Evolutionary conservation across 2,329 filamentous ascomycete genomes (phyloP), one percentile per base, ranked within the genome.

Genomic region (Epichloe scottii): DNA sequence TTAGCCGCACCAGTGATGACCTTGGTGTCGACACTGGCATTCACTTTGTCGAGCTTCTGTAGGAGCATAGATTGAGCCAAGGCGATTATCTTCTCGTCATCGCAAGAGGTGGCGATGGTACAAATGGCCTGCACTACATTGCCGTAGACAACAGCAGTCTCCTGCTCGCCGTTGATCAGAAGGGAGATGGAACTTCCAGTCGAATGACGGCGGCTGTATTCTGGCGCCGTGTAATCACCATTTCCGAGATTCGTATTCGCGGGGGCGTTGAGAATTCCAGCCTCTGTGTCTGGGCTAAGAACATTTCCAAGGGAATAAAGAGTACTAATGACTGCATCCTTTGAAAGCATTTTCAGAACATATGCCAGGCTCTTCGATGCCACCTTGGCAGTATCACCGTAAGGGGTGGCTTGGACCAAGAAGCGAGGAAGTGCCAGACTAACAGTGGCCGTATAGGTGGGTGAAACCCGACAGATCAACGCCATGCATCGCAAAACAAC

Each of bases 91-190:
- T 96, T 95, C 53, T 89, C 83, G 60, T 98, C 90, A 46, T 85
- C 79, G 63, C 84, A 89, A 52, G 80, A 83, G 21, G 78, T 80
- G 1, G 93, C 89, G 63, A 98, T 88, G n/a, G 83, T 84, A 52
- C 94, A 91, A 54, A 98, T 91, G 0, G 91, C 89, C 62, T 94
- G 84, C n/a, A 97, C 82, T n/a, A 97, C 85, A 55, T 91, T 94
- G 37, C 82, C 81, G 63, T 94, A 89, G 0, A 89, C 83, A 33
- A 81, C 71, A 4, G 82, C 81, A 1, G 81, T 84, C 55, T 95
- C 90, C 60, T 94, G 88, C 45, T 93, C 86, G 19, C 82, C 83
- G 54, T 77, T 80, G 38, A 85, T 74, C 26, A 83, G 77, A 26
- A 98, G 68, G 2, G 91, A 95, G 50, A 95, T 86, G 39, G 85